Conservation (phyloP, 495 filamentous ascomycete species). For the Barbatosphaeria neglecta region DNA sequence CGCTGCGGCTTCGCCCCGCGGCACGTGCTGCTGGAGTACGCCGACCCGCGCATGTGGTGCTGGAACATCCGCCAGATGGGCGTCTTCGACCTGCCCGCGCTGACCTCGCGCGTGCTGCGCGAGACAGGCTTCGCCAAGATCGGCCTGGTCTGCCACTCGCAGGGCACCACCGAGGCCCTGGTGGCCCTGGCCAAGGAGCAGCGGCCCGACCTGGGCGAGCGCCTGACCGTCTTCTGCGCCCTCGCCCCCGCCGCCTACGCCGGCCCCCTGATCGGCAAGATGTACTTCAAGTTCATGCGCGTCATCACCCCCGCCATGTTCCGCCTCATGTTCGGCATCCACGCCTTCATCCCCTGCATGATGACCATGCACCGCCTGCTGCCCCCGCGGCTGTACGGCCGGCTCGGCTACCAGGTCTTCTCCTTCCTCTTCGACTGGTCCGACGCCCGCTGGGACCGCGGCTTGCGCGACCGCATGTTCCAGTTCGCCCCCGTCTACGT, state of each 20-base stretch:
- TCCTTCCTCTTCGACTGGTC: slow-evolving; percentile 86
- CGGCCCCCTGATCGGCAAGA: slow-evolving; percentile 71
- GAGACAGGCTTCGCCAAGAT: slow-evolving; percentile 79
- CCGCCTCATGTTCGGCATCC: slow-evolving; percentile 78
- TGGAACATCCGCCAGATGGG: slow-evolving; percentile 97
- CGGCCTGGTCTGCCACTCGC: slow-evolving; percentile 76
- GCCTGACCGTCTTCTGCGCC: slow-evolving; percentile 83
- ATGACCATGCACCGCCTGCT: slow-evolving; percentile 65
- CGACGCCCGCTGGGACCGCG: slow-evolving; percentile 76
- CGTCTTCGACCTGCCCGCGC: slow-evolving; percentile 75
- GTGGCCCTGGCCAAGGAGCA: slow-evolving; percentile 88
- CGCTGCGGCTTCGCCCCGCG: slow-evolving; percentile 74
- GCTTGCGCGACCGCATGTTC: slow-evolving; percentile 71
- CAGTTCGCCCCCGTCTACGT: slow-evolving; percentile 88
- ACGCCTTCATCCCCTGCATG: slow-evolving; percentile 94
- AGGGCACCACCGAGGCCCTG: slow-evolving; percentile 85
- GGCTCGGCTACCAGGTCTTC: slow-evolving; percentile 81
- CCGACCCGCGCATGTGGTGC: slow-evolving; percentile 89
- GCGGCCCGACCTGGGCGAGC: slow-evolving; percentile 73
- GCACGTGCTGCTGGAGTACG: slow-evolving; percentile 56
- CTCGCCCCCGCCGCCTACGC: slow-evolving; percentile 89
- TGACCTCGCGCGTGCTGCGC: slow-evolving; percentile 70
- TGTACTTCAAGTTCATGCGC: slow-evolving; percentile 89
- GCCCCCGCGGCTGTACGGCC: slow-evolving; percentile 61
- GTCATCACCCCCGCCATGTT: slow-evolving; percentile 66